Base-by-base conservation (phyloP, 768 basidiomycete genomes). In the Leccinum incarnatum region DNA sequence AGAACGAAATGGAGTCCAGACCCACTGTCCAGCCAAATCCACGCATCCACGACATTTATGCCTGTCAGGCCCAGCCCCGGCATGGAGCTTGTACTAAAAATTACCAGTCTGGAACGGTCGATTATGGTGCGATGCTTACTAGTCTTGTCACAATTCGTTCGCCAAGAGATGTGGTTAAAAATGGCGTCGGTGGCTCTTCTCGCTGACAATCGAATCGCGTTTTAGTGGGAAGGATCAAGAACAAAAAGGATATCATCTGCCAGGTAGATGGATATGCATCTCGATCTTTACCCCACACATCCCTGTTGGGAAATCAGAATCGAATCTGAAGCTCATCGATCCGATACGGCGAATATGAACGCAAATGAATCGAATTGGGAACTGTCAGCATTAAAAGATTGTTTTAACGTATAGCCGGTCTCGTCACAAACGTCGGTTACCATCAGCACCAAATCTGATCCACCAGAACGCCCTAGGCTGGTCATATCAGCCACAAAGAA, bases 91-190 rank as follows among this genome's bases (percentile, higher is more conserved):
- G 27, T 29, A 12, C 42, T 21, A 45, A 45, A 42, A 29, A 32
- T 49, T 3, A 2, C 14, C 29, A 6, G 53, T 52, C 62, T 63
- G 23, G 56, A 58, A 30, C 56, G 57, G 34, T 59, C 61, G 50
- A 58, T 45, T 45, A 5, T 19, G 42, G 17, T 12, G 19, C 19
- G 37, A 19, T 32, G 50, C 19, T 15, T 21, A 9, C 42, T 12
- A n/a, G 40, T 42, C 40, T 1, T 21, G 19, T 45, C 42, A 45
- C 11, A 12, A 21, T 14, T 50, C 46, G 46, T 15, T 21, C 3
- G 46, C 23, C 23, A 23, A 23, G 46, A 25, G 46, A 47, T 11
- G 23, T 47, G 46, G 46, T 25, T 47, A 47, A 47, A 47, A 47
- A 47, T 47, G 46, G 46, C 42, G 46, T 47, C 23, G n/a, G 23